phyloP scores from a whole-genome alignment of 495 filamentous ascomycete genomes.

The Penicillium canescens region DNA sequence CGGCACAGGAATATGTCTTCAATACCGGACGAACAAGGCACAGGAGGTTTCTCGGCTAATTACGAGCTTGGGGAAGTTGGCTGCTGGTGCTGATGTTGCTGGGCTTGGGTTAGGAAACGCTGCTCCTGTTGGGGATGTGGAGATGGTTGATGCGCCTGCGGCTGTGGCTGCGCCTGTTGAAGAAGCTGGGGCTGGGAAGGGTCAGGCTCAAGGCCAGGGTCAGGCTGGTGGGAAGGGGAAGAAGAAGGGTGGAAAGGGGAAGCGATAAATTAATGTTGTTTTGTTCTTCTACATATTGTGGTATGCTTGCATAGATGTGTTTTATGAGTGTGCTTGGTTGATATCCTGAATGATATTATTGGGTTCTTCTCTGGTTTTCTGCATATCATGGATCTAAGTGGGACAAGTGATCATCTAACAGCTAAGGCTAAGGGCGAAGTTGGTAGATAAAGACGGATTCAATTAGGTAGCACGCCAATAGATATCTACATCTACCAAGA shows the following conservation, averaged over 20 bases:
- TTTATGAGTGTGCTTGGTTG: neutral
- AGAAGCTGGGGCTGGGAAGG: slow-evolving; percentile 4
- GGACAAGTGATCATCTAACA: too few species aligned
- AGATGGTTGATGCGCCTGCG: slow-evolving; percentile 39
- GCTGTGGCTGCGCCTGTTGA: slow-evolving; percentile 11
- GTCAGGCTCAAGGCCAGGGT: neutral
- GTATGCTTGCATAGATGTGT: neutral
- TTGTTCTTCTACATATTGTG: neutral
- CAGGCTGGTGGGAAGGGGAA: slow-evolving; percentile 15
- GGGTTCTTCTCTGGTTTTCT: neutral
- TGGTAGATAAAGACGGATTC: too few species aligned
- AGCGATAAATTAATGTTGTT: slow-evolving; percentile 11
- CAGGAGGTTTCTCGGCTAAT: slow-evolving; percentile 85
- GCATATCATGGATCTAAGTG: neutral
- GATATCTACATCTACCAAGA: neutral
- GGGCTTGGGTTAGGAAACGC: slow-evolving; percentile 49
- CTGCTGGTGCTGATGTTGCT: slow-evolving; percentile 58
- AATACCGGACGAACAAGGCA: slow-evolving; percentile 89
- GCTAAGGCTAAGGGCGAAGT: too few species aligned
- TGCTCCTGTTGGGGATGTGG: slow-evolving; percentile 31
- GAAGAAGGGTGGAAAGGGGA: slow-evolving; percentile 29
- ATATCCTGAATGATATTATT: slow-evolving; percentile 1
- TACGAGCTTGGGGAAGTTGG: slow-evolving; percentile 67
- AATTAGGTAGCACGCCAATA: neutral
- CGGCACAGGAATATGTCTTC: slow-evolving; percentile 73